Conservation (phyloP, 1,284 basidiomycete species). For the Mycosarcoma maydis region DNA sequence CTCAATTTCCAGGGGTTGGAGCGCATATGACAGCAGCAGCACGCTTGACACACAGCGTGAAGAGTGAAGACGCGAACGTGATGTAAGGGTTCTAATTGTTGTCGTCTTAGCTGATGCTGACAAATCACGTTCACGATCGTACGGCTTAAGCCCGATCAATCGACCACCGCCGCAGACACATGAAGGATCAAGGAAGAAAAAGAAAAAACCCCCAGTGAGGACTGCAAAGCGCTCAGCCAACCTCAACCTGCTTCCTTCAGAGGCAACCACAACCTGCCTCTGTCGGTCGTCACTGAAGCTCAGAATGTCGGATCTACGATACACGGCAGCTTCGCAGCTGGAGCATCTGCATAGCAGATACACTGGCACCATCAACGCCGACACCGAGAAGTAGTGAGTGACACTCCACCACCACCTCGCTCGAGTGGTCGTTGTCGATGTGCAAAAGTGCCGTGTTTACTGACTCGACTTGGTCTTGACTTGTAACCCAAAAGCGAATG, state of each 20-base stretch:
- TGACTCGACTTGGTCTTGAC: conserved; percentile 13
- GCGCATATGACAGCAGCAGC: conserved; percentile 16
- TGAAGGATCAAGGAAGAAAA: background rate
- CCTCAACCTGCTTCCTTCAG: too few relatives aligned
- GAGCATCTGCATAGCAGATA: conserved; percentile 84
- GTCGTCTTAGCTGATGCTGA: conserved; percentile 3
- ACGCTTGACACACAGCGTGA: background rate
- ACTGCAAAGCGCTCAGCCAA: background rate
- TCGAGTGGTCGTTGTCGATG: too few relatives aligned
- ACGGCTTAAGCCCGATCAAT: background rate
- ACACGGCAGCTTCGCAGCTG: conserved; percentile 55
- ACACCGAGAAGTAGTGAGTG: conserved; percentile 64
- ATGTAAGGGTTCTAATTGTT: too few relatives aligned
- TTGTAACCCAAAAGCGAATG: too few relatives aligned
- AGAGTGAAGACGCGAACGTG: background rate
- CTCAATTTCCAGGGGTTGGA: conserved; percentile 24
- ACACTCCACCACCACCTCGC: background rate
- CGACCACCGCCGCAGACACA: background rate
- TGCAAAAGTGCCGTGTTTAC: conserved; percentile 1
- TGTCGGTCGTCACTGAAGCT: background rate
- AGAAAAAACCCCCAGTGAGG: background rate
- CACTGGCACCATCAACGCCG: conserved; percentile 77
- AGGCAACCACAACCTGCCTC: too few relatives aligned
- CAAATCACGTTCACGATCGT: conserved; percentile 4
- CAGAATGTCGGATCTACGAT: conserved; percentile 44